Evolutionary conservation across 139 green algal species (phyloP).

Genomic region (Micractinium sp.): DNA sequence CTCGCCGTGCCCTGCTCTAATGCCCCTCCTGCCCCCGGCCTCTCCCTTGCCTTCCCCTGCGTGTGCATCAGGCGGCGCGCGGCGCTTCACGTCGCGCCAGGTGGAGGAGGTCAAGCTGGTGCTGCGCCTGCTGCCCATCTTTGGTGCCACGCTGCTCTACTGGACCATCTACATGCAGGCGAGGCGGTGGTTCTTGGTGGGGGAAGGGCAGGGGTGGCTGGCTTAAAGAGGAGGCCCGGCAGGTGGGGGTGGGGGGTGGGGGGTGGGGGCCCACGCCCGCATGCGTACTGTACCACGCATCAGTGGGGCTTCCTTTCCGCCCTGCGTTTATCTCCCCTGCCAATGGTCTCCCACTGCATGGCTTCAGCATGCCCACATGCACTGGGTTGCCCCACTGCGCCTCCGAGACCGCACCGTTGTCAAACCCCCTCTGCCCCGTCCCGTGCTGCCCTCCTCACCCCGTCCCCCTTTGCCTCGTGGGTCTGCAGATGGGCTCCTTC

Average conservation of each 20-base stretch:
- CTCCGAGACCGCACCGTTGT: no score
- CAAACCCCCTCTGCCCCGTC: no score
- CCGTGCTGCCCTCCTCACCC: no score
- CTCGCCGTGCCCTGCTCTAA: neutral
- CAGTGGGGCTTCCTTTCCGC: no score
- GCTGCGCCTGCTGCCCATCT: constrained; percentile 90
- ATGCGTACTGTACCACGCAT: no score
- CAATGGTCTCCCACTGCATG: no score
- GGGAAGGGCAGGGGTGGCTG: neutral
- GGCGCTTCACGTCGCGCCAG: constrained; percentile 58
- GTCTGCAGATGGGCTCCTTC: constrained; percentile 86
- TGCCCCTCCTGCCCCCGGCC: neutral
- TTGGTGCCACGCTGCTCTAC: constrained; percentile 88
- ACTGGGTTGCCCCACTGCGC: no score
- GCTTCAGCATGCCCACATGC: no score
- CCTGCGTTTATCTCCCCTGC: no score
- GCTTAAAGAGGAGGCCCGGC: no score
- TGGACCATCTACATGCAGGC: constrained; percentile 92
- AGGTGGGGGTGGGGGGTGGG: neutral
- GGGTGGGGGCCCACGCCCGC: no score
- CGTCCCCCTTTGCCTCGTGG: no score
- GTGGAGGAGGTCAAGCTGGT: constrained; percentile 96
- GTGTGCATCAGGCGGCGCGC: constrained; percentile 49
- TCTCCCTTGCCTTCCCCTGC: neutral
- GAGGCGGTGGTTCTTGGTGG: neutral